These are phyloP conservation scores for Blastobotrys ciferrii DNA, from an alignment of 1,139 yeast species.

Conservation along the genomic window DNA sequence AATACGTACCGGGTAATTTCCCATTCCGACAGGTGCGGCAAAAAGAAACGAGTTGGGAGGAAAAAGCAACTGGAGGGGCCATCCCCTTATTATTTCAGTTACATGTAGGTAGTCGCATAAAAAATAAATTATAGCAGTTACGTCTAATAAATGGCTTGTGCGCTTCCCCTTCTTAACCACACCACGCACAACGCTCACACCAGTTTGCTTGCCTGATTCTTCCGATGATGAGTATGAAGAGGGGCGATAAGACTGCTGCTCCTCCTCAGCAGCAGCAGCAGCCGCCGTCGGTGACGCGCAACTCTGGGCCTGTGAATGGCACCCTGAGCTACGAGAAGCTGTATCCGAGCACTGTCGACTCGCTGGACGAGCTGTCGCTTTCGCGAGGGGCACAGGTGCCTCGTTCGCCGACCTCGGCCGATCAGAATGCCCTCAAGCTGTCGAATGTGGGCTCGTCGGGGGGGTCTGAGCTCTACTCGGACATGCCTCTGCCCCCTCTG, in stretches of 20 bases:
- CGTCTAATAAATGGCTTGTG: slow-evolving; percentile 3
- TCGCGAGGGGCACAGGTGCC: no score
- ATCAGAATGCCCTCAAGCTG: background rate
- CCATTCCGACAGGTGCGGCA: background rate
- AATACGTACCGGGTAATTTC: background rate
- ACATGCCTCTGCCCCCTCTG: slow-evolving; percentile 18
- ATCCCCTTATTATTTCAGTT: background rate
- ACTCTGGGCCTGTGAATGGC: slow-evolving; percentile 14
- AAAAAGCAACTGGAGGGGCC: background rate
- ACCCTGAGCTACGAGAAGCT: slow-evolving; percentile 14
- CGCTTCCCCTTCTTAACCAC: no score
- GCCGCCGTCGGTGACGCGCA: slow-evolving; percentile 1
- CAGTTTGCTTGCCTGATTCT: no score
- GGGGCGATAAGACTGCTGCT: background rate
- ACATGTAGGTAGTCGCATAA: background rate
- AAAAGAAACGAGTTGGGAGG: background rate
- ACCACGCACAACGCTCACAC: no score
- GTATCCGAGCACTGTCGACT: slow-evolving; percentile 9
- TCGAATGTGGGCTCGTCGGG: slow-evolving; percentile 6
- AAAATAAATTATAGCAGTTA: slow-evolving; percentile 3
- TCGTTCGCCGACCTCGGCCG: background rate
- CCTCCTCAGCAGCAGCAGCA: background rate
- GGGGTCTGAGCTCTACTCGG: slow-evolving; percentile 10
- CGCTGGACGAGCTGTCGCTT: background rate
- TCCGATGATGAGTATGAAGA: slow-evolving; percentile 1